Conservation (phyloP, 148 eudicot species). For the Rhododendron henanense region DNA sequence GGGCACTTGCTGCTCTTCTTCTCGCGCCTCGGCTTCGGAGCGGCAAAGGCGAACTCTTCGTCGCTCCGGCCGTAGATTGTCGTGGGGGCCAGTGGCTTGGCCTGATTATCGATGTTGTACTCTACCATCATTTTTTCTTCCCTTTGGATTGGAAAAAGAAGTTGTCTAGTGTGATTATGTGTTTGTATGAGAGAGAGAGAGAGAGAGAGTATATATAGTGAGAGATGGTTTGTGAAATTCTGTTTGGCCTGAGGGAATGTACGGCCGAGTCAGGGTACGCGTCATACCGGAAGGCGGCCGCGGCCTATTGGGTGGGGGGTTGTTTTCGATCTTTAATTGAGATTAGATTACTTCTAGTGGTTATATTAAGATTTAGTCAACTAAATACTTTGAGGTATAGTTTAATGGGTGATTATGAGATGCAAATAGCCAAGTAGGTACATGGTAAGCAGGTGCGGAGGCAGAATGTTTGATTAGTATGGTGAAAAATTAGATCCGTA, state of each 20-base stretch:
- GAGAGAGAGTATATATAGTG: neutral
- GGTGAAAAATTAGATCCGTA: no score
- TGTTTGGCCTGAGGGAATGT: neutral
- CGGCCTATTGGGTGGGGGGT: neutral
- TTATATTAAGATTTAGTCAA: neutral
- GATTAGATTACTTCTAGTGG: neutral
- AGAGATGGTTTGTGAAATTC: neutral
- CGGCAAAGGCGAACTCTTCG: neutral
- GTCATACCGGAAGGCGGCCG: neutral
- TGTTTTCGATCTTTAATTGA: neutral
- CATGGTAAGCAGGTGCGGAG: neutral
- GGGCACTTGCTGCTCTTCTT: neutral
- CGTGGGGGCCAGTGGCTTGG: slow-evolving; percentile 16
- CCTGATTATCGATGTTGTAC: neutral
- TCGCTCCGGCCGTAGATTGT: slow-evolving; percentile 8
- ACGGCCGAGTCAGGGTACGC: neutral
- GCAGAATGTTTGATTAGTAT: neutral
- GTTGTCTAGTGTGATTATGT: neutral
- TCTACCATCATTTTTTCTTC: neutral
- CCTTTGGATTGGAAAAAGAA: neutral
- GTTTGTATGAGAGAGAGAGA: neutral
- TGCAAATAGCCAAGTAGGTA: neutral
- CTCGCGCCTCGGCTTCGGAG: neutral
- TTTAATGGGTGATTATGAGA: neutral
- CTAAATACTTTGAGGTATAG: neutral